phyloP scores from a whole-genome alignment of 106 monocot genomes.

The Dendrobium nobile region DNA sequence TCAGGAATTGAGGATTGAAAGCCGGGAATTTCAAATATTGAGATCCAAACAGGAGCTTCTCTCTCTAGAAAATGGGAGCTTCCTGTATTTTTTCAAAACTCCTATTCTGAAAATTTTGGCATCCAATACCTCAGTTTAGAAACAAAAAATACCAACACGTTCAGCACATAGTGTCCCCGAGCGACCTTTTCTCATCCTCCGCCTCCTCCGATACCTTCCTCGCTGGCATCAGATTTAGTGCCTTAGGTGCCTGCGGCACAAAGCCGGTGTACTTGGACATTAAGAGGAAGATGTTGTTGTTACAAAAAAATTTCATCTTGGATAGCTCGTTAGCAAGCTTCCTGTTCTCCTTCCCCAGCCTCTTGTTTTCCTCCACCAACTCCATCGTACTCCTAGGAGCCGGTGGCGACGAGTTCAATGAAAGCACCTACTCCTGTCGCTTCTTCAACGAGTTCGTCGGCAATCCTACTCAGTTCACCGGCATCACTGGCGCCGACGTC shows the following conservation, averaged over 20 bases:
- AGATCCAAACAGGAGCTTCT: too few species aligned
- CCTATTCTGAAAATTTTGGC: too few species aligned
- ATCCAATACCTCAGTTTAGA: too few species aligned
- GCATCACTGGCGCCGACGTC: background rate
- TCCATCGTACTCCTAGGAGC: conserved; percentile 7
- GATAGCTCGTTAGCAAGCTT: conserved; percentile 25
- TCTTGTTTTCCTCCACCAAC: conserved; percentile 37
- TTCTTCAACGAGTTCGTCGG: conserved; percentile 31
- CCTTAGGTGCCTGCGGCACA: background rate
- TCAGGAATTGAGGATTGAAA: too few species aligned
- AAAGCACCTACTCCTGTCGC: conserved; percentile 17
- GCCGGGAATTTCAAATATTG: too few species aligned
- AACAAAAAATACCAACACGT: too few species aligned
- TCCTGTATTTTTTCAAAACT: too few species aligned
- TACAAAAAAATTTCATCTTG: conserved; percentile 36
- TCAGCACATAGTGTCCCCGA: too few species aligned
- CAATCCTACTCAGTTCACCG: background rate
- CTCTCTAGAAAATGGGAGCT: too few species aligned
- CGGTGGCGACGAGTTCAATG: conserved; percentile 33
- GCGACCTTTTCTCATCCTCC: background rate
- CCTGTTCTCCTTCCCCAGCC: conserved; percentile 33
- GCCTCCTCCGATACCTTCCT: conserved; percentile 2
- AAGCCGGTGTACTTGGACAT: conserved; percentile 24
- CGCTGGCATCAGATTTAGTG: conserved; percentile 14
- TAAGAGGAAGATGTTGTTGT: conserved; percentile 18